Evolutionary conservation across 2,329 filamentous ascomycete genomes (phyloP).

Genomic region (Claviceps quebecensis): DNA sequence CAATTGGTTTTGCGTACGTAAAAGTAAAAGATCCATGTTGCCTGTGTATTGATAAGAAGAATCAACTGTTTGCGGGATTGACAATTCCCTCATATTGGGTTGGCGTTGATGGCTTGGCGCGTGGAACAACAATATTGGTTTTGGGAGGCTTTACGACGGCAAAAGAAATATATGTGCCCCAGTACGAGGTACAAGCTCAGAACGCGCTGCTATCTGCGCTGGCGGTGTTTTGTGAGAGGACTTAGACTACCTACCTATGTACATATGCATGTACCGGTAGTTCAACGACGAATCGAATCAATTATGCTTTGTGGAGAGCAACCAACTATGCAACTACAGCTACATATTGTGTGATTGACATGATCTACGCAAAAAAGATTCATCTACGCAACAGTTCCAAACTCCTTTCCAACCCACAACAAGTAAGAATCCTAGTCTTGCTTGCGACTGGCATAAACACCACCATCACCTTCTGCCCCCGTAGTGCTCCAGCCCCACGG

Average conservation of each 20-base stretch:
- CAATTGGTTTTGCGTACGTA: background rate
- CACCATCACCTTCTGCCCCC: slow-evolving; percentile 12
- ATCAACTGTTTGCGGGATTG: too few species aligned
- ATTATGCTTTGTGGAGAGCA: too few species aligned
- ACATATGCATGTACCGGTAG: too few species aligned
- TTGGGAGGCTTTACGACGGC: background rate
- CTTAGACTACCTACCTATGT: too few species aligned
- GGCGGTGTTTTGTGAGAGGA: too few species aligned
- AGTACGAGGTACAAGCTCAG: too few species aligned
- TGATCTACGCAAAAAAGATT: background rate
- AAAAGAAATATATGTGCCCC: background rate
- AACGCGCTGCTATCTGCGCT: too few species aligned
- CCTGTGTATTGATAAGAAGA: background rate
- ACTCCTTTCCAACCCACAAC: slow-evolving; percentile 15
- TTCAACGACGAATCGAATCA: too few species aligned
- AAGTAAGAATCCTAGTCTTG: slow-evolving; percentile 15
- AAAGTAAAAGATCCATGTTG: background rate
- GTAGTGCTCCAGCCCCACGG: slow-evolving; percentile 31
- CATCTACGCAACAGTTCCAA: slow-evolving; percentile 12
- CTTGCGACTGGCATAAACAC: slow-evolving; percentile 24
- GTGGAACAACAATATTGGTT: too few species aligned
- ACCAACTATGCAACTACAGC: too few species aligned
- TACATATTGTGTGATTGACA: too few species aligned
- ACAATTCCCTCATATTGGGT: background rate
- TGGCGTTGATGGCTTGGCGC: background rate